A percentile compares a stretch with the other conserved stretches of the same genome.
Evolutionary conservation across 768 basidiomycete genomes (phyloP).

Genomic region (Macrolepiota albuminosa): DNA sequence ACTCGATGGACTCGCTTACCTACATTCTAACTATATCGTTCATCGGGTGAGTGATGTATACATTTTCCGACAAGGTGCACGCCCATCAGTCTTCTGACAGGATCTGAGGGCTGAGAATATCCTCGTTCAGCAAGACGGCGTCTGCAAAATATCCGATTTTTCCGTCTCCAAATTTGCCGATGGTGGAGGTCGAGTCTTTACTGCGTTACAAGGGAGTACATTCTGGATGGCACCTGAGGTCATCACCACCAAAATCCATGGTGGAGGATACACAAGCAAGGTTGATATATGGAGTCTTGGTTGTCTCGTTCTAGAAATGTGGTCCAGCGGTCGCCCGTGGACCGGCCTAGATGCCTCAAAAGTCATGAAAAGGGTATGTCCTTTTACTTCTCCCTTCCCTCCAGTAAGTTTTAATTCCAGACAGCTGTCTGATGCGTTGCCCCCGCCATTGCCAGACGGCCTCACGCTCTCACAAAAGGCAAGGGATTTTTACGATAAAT

Average conservation of each 20-base stretch:
- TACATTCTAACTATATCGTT: constrained; percentile 85
- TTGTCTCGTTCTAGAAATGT: constrained; percentile 97
- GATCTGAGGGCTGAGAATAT: constrained; percentile 98
- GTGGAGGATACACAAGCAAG: constrained; percentile 77
- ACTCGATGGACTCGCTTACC: constrained; percentile 83
- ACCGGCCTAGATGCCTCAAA: constrained; percentile 79
- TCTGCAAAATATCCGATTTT: constrained; percentile 97
- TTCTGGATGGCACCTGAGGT: constrained; percentile 99
- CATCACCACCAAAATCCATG: constrained; percentile 75
- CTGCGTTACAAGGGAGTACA: constrained; percentile 95
- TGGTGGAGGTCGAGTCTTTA: constrained; percentile 73
- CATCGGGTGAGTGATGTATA: constrained; percentile 60
- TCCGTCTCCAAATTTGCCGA: constrained; percentile 92
- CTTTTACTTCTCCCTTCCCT: not conserved
- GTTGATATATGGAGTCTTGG: constrained; percentile 98
- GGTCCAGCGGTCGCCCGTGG: constrained; percentile 92
- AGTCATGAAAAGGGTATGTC: constrained; percentile 85
- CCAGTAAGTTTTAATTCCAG: not conserved
- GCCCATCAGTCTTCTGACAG: constrained; percentile 29
- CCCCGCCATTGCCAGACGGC: constrained; percentile 84
- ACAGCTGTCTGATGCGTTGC: constrained; percentile 75
- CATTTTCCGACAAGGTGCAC: not conserved
- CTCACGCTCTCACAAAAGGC: constrained; percentile 66
- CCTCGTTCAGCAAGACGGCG: constrained; percentile 82
- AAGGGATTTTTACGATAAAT: constrained; percentile 78